Evolutionary conservation across 306 rosid species (phyloP), one percentile per base, ranked within the genome.

Genomic region (Gastrolobium bilobum): DNA sequence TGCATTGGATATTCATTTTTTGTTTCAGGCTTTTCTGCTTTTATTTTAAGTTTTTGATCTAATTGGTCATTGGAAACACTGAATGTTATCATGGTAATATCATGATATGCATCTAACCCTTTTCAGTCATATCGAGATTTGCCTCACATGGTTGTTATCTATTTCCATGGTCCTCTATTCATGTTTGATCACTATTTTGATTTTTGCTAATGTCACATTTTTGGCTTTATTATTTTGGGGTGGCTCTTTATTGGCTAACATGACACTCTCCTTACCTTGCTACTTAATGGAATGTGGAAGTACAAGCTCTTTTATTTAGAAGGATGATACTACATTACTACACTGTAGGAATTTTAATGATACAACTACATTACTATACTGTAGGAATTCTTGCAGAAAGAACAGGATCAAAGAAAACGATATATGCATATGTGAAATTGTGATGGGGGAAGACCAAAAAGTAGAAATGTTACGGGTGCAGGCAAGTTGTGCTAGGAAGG

Each of bases 341-440:
- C 1, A 20, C 26, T 20, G 26, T 20, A 20, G 26, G 26, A 20
- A 20, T 20, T 20, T 0, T 20, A 20, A 20, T 20, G 26, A 20
- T 20, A 20, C 1, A 20, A 20, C 26, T 20, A 20, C 26, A 20
- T 20, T 20, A 20, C 26, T 20, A 20, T 20, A 20, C 1, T 20
- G 26, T 20, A 20, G 26, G 26, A 20, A 20, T 20, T 20, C n/a
- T 60, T 13, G 75, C 4, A 67, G 56, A 68, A 60, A 10, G 40
- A 68, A 71, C 71, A 46, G 40, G 13, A 80, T 84, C 0, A 9
- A 33, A 43, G n/a, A 4, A 3, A 69, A 8, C 48, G 80, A 80
- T 64, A 26, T 0, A 7, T 80, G 79, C 80, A 6, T 81, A 7
- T 84, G 83, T 51, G 88, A 84, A 58, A 5, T 84, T n/a, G 20